Base-by-base conservation (phyloP, 495 filamentous ascomycete species). In the Hypoxylon cercidicola region DNA sequence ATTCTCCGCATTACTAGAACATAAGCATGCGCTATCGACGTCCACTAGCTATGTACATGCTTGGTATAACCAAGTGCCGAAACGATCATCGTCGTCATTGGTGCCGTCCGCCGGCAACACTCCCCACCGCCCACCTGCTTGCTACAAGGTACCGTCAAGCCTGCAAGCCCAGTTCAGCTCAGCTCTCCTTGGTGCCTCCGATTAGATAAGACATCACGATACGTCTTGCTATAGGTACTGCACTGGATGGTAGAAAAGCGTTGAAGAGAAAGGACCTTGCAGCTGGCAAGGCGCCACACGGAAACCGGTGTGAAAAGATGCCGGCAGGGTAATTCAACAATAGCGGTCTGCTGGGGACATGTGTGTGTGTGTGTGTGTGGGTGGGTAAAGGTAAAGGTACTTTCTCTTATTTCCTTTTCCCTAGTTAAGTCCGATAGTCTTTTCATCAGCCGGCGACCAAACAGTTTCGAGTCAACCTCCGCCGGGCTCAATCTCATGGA, bases 1-100 rank as follows among this genome's bases (percentile, higher is more conserved):
- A 64, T 68, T 68, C 40, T 68, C 65, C 65, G 60, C 52, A 47
- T 21, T 63, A 16, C 53, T 21, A 13, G 25, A 13, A 34, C 10
- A 13, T 18, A 37, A 20, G 1, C 16, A 23, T 12, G 4, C 16
- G 15, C 8, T 30, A 25, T 43, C 30, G 20, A 43, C 20, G 2
- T 39, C 35, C 25, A 32, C 30, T 32, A 32, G 30, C 30, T 10
- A 32, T 32, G 30, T 32, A 32, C 30, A 32, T 32, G 30, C 30
- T 7, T 32, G 25, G 37, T 13, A 37, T 9, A 18, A 41, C 0
- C 47, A 23, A 58, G 41, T 64, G 43, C 49, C 49, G 53, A 52
- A 32, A 32, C 40, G 30, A 9, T 43, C 46, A 30, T 19, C 16
- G 41, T 23, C 12, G 2, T 50, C 34, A 62, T 54, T 55, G 44